phyloP scores from a whole-genome alignment of 1,284 basidiomycete genomes.

The Ustilago cynodontis region DNA sequence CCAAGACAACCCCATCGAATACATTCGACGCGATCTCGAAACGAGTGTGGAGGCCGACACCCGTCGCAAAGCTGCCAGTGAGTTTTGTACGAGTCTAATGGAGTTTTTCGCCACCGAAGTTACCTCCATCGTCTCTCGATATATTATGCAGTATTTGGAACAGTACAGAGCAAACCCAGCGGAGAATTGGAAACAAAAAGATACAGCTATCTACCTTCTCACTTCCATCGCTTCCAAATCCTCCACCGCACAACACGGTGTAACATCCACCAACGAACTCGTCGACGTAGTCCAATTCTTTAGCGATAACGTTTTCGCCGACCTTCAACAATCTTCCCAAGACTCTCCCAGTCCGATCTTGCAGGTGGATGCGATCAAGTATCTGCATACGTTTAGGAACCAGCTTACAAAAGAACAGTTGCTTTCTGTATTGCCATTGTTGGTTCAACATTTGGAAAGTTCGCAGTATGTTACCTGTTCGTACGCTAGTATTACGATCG shows the following conservation, averaged over 20 bases:
- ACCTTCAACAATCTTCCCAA: constrained; percentile 80
- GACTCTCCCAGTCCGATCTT: constrained; percentile 78
- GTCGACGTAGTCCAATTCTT: constrained; percentile 97
- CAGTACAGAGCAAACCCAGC: constrained; percentile 75
- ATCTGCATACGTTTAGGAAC: constrained; percentile 84
- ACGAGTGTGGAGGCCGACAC: constrained; percentile 76
- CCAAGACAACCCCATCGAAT: constrained; percentile 96
- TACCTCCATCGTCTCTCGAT: constrained; percentile 85
- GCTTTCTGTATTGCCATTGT: constrained; percentile 86
- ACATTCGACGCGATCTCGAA: constrained; percentile 90
- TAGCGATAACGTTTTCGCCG: constrained; percentile 87
- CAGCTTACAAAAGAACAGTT: constrained; percentile 93
- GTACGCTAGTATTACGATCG: constrained; percentile 72
- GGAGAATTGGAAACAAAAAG: constrained; percentile 91
- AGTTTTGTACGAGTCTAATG: constrained; percentile 90
- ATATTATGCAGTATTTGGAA: constrained; percentile 82
- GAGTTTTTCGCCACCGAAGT: constrained; percentile 82
- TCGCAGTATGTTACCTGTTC: constrained; percentile 71
- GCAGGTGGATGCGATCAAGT: constrained; percentile 89
- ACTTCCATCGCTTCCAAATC: constrained; percentile 90
- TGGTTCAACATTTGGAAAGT: constrained; percentile 81
- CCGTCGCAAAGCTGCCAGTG: constrained; percentile 89
- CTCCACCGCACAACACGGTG: constrained; percentile 80
- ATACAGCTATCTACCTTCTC: constrained; percentile 93
- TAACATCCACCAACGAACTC: constrained; percentile 90